Conservation (phyloP, 2,329 filamentous ascomycete species). For the Neodidymelliopsis sp. region DNA sequence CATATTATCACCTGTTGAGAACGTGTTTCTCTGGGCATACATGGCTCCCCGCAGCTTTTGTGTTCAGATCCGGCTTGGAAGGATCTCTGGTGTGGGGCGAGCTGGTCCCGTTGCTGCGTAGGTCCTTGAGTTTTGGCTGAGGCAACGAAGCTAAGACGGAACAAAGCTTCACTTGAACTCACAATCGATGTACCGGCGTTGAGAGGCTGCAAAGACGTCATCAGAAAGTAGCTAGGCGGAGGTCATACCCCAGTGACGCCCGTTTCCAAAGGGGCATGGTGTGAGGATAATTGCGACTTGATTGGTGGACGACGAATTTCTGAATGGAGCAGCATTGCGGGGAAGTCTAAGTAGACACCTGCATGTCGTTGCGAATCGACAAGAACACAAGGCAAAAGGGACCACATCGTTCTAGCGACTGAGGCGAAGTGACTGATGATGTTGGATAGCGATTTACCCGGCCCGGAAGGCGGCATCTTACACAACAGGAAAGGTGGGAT, state of each 20-base stretch:
- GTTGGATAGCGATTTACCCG: background rate
- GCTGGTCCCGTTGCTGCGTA: background rate
- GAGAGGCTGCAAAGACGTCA: slow-evolving; percentile 25
- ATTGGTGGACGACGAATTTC: slow-evolving; percentile 41
- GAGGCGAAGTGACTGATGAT: slow-evolving; percentile 1
- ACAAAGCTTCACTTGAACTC: slow-evolving; percentile 22
- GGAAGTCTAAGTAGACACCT: slow-evolving; percentile 11
- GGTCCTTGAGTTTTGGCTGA: slow-evolving; percentile 22
- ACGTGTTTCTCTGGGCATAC: slow-evolving; percentile 5
- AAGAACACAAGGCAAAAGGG: background rate
- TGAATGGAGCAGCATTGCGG: slow-evolving; percentile 27
- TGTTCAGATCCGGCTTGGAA: slow-evolving; percentile 4
- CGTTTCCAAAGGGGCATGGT: slow-evolving; percentile 32
- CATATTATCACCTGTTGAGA: background rate
- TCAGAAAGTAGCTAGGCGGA: slow-evolving; percentile 30
- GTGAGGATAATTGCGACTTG: background rate
- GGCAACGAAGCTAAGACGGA: slow-evolving; percentile 24
- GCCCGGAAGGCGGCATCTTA: background rate
- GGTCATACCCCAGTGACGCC: slow-evolving; percentile 20
- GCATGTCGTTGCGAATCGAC: background rate
- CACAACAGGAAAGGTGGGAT: background rate
- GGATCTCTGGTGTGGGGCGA: slow-evolving; percentile 3
- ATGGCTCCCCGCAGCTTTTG: slow-evolving; percentile 6
- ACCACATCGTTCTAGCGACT: background rate
- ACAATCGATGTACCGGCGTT: slow-evolving; percentile 23